phyloP scores from a whole-genome alignment of 306 rosid genomes.

The Acmispon strigosus region DNA sequence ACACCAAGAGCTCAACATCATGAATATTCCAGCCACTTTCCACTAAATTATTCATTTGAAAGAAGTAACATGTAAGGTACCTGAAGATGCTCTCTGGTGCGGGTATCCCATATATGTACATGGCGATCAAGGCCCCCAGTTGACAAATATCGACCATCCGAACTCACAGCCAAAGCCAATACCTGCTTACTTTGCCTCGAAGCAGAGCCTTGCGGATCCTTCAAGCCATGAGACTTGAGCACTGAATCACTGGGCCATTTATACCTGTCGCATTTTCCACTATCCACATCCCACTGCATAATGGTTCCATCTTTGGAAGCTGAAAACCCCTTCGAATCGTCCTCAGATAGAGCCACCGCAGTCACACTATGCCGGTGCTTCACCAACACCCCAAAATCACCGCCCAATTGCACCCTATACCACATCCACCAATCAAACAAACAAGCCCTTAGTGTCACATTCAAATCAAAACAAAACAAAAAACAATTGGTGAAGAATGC shows the following conservation, averaged over 20 bases:
- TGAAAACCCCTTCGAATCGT: conserved; percentile 80
- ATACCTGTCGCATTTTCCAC: conserved; percentile 73
- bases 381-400: conserved; percentile 47
- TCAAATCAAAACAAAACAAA: not conserved
- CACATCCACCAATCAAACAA: not conserved
- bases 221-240: conserved; percentile 70
- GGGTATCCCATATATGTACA: conserved; percentile 93
- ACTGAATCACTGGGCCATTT: conserved; percentile 67
- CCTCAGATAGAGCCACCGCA: conserved; percentile 74
- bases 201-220: conserved; percentile 76
- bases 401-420: conserved; percentile 61
- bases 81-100: conserved; percentile 84
- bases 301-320: conserved; percentile 89
- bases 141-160: conserved; percentile 87
- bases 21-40: not conserved
- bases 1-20: not conserved
- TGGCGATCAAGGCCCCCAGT: conserved; percentile 95
- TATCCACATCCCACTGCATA: conserved; percentile 81
- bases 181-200: conserved; percentile 59
- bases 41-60: not conserved
- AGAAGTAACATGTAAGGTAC: conserved; percentile 24
- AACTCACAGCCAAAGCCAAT: conserved; percentile 71
- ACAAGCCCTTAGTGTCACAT: not conserved
- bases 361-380: conserved; percentile 79
- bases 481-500: not conserved